Conservation (phyloP, 1,139 yeast species). For the Kodamaea ohmeri region DNA sequence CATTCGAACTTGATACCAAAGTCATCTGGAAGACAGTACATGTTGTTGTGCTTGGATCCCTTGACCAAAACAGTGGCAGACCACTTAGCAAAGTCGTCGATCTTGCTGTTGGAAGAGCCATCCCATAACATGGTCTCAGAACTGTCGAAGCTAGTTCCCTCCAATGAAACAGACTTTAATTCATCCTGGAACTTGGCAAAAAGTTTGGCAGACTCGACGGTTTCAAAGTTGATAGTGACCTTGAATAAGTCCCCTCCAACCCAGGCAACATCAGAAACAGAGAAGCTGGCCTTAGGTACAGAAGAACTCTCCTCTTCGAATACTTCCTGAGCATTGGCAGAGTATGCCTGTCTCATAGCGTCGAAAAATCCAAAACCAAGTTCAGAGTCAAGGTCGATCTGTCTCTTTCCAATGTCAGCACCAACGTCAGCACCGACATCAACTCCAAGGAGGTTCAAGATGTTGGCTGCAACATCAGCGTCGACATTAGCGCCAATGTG, state of each 20-base stretch:
- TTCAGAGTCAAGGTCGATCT: constrained; percentile 4
- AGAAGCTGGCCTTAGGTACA: constrained; percentile 28
- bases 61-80: constrained; percentile 24
- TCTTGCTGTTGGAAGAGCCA: constrained; percentile 20
- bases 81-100: constrained; percentile 22
- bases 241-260: constrained; percentile 26
- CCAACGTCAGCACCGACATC: constrained; percentile 10
- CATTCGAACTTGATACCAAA: constrained; percentile 27
- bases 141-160: constrained; percentile 12
- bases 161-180: constrained; percentile 17
- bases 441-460: constrained; percentile 10
- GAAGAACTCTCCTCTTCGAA: background rate
- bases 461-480: constrained; percentile 11
- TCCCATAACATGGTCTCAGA: constrained; percentile 16
- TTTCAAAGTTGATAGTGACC: constrained; percentile 25
- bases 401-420: constrained; percentile 12
- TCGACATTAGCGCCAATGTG: constrained; percentile 8
- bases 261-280: constrained; percentile 27
- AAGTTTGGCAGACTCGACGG: constrained; percentile 22
- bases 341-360: constrained; percentile 10
- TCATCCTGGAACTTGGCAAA: constrained; percentile 23
- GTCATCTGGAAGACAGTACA: constrained; percentile 32
- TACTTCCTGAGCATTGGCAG: background rate
- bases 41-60: constrained; percentile 23
- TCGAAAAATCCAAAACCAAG: constrained; percentile 13